A percentile compares a stretch with the other conserved stretches of the same genome.
Evolutionary conservation across 2,329 filamentous ascomycete genomes (phyloP).

Genomic region (Penicillium thymicola): DNA sequence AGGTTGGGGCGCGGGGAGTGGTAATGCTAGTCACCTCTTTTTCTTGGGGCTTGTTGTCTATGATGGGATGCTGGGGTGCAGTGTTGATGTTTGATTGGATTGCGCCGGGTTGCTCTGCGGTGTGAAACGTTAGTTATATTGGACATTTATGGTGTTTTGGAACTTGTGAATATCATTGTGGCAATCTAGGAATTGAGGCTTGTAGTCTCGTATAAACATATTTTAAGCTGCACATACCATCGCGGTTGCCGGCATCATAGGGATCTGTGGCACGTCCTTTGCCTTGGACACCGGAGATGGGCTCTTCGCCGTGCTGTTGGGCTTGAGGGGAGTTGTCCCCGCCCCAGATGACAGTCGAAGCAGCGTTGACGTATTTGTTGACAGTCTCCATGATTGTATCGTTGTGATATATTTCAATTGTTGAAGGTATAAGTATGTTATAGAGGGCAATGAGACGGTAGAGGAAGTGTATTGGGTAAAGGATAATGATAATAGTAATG

Average conservation of each 20-base stretch:
- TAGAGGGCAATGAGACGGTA: background rate
- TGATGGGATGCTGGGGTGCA: slow-evolving; percentile 15
- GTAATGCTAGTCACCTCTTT: background rate
- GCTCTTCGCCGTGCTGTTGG: slow-evolving; percentile 55
- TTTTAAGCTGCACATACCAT: slow-evolving; percentile 44
- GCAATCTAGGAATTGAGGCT: background rate
- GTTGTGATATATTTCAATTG: background rate
- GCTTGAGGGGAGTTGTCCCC: slow-evolving; percentile 28
- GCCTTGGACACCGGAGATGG: slow-evolving; percentile 67
- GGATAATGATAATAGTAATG: background rate
- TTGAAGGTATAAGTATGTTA: background rate
- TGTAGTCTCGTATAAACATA: background rate
- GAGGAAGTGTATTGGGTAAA: background rate
- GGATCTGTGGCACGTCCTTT: slow-evolving; percentile 67
- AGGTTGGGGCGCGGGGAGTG: background rate
- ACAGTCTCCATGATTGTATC: slow-evolving; percentile 60
- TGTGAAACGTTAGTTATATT: background rate
- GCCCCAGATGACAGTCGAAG: slow-evolving; percentile 52
- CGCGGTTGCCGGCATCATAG: slow-evolving; percentile 74
- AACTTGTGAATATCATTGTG: background rate
- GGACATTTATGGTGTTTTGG: background rate
- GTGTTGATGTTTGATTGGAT: slow-evolving; percentile 22
- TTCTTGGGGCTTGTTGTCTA: slow-evolving; percentile 4
- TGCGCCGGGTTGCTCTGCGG: slow-evolving; percentile 29
- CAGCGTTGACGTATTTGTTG: slow-evolving; percentile 50